phyloP scores from a whole-genome alignment of 768 basidiomycete species.

The Filobasidium floriforme region DNA sequence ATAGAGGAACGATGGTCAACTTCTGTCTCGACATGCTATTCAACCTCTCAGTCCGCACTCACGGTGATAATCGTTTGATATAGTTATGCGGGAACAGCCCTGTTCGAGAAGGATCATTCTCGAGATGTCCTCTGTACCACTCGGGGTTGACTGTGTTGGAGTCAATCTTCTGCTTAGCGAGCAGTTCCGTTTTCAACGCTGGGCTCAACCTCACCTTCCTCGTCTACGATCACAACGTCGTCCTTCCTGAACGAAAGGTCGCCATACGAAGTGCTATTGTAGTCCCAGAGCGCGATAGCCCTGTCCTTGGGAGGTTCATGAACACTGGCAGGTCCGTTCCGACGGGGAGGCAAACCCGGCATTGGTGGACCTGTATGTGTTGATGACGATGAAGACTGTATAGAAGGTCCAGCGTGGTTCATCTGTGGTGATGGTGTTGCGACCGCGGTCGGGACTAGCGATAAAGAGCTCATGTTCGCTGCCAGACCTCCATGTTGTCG shows the following conservation, averaged over 20 bases:
- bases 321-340: neutral
- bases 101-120: slow-evolving; percentile 8
- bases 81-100: slow-evolving; percentile 20
- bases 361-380: neutral
- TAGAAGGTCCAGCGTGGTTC: neutral
- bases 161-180: neutral
- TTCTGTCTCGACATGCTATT: no score
- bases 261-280: slow-evolving; percentile 5
- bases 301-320: neutral
- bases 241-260: slow-evolving; percentile 13
- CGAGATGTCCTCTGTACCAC: slow-evolving; percentile 20
- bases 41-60: neutral
- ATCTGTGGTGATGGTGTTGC: neutral
- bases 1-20: neutral
- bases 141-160: slow-evolving; percentile 12
- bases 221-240: slow-evolving; percentile 18
- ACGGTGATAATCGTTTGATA: neutral
- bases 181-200: neutral
- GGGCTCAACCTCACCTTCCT: slow-evolving; percentile 11
- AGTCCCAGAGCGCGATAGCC: slow-evolving; percentile 16
- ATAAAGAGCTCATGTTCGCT: neutral
- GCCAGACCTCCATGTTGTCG: neutral
- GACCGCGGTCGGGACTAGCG: neutral
- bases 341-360: neutral
- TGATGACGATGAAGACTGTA: neutral